Percentiles rank a stretch among this genome's conserved stretches.
phyloP scores from a whole-genome alignment of 164 flowering plant genomes.

The Echeveria elegans region DNA sequence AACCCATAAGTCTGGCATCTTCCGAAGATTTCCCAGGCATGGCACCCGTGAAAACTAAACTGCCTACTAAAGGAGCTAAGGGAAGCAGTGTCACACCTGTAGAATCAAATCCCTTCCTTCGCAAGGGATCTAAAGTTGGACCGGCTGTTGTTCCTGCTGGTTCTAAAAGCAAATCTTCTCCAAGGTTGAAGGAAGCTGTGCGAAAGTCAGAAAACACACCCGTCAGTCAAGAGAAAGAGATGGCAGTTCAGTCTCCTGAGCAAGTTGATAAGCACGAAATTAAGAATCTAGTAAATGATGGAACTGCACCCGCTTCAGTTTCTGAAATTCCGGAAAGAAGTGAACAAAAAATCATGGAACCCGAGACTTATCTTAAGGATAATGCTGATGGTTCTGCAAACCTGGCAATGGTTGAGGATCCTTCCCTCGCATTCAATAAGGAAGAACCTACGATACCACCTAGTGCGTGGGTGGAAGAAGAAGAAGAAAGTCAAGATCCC shows the following conservation, averaged over 20 bases:
- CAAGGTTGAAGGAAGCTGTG: slow-evolving; percentile 29
- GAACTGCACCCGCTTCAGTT: slow-evolving; percentile 20
- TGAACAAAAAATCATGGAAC: slow-evolving; percentile 21
- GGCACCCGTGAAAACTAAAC: slow-evolving; percentile 41
- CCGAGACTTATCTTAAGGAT: slow-evolving; percentile 22
- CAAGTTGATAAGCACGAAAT: slow-evolving; percentile 20
- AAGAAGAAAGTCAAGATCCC: slow-evolving; percentile 36
- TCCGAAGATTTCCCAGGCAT: slow-evolving; percentile 29
- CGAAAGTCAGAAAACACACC: slow-evolving; percentile 19
- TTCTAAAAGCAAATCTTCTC: slow-evolving; percentile 28
- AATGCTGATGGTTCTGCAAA: slow-evolving; percentile 19
- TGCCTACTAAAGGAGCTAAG: slow-evolving; percentile 54
- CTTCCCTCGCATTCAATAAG: slow-evolving; percentile 26
- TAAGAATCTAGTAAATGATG: slow-evolving; percentile 12
- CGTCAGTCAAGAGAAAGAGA: slow-evolving; percentile 28
- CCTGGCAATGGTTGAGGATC: slow-evolving; percentile 17
- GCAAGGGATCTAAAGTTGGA: slow-evolving; percentile 46
- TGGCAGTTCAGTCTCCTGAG: slow-evolving; percentile 20
- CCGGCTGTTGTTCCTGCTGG: slow-evolving; percentile 24
- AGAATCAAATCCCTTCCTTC: slow-evolving; percentile 66
- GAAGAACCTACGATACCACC: slow-evolving; percentile 58
- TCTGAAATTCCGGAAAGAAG: slow-evolving; percentile 23
- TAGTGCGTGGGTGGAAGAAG: slow-evolving; percentile 68
- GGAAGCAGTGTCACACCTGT: slow-evolving; percentile 82
- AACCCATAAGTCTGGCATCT: slow-evolving; percentile 24